Conservation (phyloP, 192 early-diverging fungal genomes). For the Funneliformis geosporum region DNA sequence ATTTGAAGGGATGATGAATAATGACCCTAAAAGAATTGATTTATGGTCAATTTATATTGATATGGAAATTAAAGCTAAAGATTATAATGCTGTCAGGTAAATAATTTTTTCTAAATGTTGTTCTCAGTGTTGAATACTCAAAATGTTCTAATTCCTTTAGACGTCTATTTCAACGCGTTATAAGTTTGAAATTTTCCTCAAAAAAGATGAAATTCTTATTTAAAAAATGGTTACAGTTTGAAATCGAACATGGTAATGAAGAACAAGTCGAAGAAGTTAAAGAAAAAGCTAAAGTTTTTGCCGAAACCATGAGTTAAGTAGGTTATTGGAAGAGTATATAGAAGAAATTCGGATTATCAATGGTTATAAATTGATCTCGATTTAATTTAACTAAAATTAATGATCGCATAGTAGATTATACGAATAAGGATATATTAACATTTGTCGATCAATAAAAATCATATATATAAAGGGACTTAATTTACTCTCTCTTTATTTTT, state of each 20-base stretch:
- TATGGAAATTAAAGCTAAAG: conserved; percentile 86
- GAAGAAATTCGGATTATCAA: too few species aligned
- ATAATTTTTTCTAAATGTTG: conserved; percentile 20
- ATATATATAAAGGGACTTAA: too few species aligned
- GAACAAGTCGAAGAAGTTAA: conserved; percentile 88
- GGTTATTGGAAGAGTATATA: too few species aligned
- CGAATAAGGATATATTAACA: too few species aligned
- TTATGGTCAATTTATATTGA: conserved; percentile 97
- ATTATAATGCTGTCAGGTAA: conserved; percentile 67
- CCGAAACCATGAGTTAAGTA: conserved; percentile 47
- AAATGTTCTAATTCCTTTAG: conserved; percentile 33
- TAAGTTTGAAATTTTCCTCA: conserved; percentile 86
- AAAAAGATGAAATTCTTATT: conserved; percentile 99
- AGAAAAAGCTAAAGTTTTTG: conserved; percentile 81
- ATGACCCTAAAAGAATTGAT: conserved; percentile 91
- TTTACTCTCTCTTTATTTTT: too few species aligned
- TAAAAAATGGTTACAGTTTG: conserved; percentile 96
- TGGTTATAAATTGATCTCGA: too few species aligned
- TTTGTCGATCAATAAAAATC: too few species aligned
- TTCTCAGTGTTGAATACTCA: not conserved
- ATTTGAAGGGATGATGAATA: conserved; percentile 92
- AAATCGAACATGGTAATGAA: conserved; percentile 82
- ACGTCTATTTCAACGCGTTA: conserved; percentile 86
- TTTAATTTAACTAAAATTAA: too few species aligned
- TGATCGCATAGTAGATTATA: too few species aligned